Evolutionary conservation across 2,329 filamentous ascomycete species (phyloP), one percentile per base, ranked within the genome.

Genomic region (Aureobasidium subglaciale): DNA sequence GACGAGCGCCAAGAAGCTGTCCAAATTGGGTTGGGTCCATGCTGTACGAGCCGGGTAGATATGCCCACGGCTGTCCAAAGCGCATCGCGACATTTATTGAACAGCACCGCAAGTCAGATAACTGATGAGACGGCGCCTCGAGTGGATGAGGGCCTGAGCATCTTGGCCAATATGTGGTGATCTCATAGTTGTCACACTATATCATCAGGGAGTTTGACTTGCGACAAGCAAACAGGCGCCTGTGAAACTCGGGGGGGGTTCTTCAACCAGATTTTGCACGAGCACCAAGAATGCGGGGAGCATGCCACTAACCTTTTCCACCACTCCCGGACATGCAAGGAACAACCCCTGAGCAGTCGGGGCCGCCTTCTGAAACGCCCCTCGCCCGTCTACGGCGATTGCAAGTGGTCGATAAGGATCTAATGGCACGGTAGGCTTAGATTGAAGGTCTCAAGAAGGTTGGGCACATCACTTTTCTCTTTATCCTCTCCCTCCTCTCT

Each of bases 241-340:
- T n/a, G 25, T 40, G 34, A 52, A 40, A 40, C 34, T 29, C 45
- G 15, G 48, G 24, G 25, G 46, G 24, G n/a, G 11, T 20, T 38
- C 16, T 29, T 40, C 22, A 38, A 40, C 35, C 35, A 40, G 48
- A 40, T 25, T 52, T 40, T 29, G 35, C 30, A 30, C 48, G 30
- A 30, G 35, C 35, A 18, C 40, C 35, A 40, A 52, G 48, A 40
- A 52, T 52, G 48, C 20, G 48, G 48, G n/a, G 48, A 30, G 25
- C 48, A 52, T 40, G 48, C 22, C 35, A 22, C 48, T 52, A 52
- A 52, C 34, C 48, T 49, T 32, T 49, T 52, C 22, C 16, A 52
- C 22, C 48, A 52, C 48, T 52, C 24, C 35, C 48, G 34, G 24
- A 49, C 45, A n/a, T 37, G 34, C 35, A 40, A 52, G 48, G 24